A percentile compares a stretch with the other conserved stretches of the same genome.
Conservation (phyloP, 352 stramenopile species). For the Globisporangium megalacanthum region DNA sequence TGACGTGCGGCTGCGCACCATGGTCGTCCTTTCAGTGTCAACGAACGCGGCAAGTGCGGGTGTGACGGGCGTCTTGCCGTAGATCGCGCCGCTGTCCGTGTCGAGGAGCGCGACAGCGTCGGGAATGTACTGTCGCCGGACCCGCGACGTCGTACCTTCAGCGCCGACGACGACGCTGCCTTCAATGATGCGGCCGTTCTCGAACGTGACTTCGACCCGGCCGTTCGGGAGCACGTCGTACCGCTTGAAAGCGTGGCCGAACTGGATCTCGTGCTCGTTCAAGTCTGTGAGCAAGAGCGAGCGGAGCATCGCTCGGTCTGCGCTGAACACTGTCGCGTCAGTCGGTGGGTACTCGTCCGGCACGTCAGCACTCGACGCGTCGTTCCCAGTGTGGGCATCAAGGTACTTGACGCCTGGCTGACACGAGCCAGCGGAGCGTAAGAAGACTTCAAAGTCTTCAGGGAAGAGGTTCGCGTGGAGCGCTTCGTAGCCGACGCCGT, state of each 20-base stretch:
- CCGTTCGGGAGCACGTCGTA: conserved; percentile 38
- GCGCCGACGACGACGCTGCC: conserved; percentile 47
- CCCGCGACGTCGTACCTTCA: conserved; percentile 55
- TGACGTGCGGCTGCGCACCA: conserved; percentile 31
- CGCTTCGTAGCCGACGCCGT: conserved; percentile 49
- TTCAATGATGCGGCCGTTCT: conserved; percentile 41
- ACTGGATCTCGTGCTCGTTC: conserved; percentile 44
- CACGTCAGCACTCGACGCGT: background rate
- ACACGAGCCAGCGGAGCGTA: conserved; percentile 46
- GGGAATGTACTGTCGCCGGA: conserved; percentile 53
- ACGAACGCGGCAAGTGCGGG: conserved; percentile 44
- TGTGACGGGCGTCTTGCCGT: conserved; percentile 55
- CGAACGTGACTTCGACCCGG: conserved; percentile 43
- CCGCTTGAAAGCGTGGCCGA: conserved; percentile 49
- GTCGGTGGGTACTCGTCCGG: conserved; percentile 6
- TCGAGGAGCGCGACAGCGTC: conserved; percentile 38
- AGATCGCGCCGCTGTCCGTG: conserved; percentile 59
- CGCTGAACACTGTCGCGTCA: conserved; percentile 31
- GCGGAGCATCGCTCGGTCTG: conserved; percentile 39
- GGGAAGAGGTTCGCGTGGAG: conserved; percentile 38
- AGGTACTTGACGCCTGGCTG: conserved; percentile 41
- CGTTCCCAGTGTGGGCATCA: conserved; percentile 27
- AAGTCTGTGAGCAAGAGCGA: conserved; percentile 43
- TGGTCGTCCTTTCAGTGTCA: conserved; percentile 33
- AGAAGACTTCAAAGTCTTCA: conserved; percentile 53